Evolutionary conservation across 2,329 filamentous ascomycete species (phyloP), one percentile per base, ranked within the genome.

Genomic region (Pleomassaria siparia): DNA sequence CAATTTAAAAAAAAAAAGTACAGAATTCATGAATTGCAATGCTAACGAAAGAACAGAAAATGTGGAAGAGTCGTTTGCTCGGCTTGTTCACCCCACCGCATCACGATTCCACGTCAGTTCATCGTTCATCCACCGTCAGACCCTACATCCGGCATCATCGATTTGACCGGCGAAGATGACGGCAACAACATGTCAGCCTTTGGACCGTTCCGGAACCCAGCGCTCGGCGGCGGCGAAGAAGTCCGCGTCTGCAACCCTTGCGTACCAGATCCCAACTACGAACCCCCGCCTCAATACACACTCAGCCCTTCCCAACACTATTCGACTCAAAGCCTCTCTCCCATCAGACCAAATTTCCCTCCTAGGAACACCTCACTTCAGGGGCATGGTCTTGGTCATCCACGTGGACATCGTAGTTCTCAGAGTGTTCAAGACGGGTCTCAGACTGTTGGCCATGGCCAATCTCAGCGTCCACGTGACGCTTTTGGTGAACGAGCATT

Each of bases 51-150:
- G 18, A 21, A 12, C 44, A 88, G 86, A 58, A 96, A 96, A 81
- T 97, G 92, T 67, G 92, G 92, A 37, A 80, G 91, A 51, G 91
- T 97, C 8, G 92, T 97, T 20, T 97, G 92, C 71, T 85, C 86
- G 48, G 79, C 84, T 16, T 97, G 92, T 74, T 96, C 92, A 2
- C 92, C 92, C 3, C 92, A 97, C 70, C 84, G 91, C 51, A 97
- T 97, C 65, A 95, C 89, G 3, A 96, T 97, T 54, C 92, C 92
- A 1, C 83, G 91, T 55, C 89, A 94, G 65, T 97, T 89, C 68
- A 96, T 97, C 55, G 91, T 96, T 21, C 86, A 87, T 40, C 88
- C 89, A 2, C 55, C 62, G 60, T 75, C 56, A 20, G 58, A 65
- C 15, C 48, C 43, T n/a, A 45, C 16, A 1, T 22, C 32, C 9